Evolutionary conservation across 2,329 filamentous ascomycete genomes (phyloP).

Genomic region (Pseudogymnoascus sp.): DNA sequence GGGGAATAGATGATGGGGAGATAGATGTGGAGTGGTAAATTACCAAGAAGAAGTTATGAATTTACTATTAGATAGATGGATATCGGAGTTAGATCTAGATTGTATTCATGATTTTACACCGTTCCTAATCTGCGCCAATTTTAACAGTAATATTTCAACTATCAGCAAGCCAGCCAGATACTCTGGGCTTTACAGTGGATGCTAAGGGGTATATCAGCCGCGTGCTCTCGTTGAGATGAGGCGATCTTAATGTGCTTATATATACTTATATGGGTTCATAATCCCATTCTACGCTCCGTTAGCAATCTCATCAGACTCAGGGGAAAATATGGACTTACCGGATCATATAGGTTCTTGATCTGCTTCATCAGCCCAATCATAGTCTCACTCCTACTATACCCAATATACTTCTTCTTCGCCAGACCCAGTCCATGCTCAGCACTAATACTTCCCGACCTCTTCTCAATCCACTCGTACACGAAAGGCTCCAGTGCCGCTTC

Average conservation of each 20-base stretch:
- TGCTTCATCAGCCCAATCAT: constrained; percentile 91
- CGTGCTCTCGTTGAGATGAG: background rate
- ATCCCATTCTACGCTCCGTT: constrained; percentile 68
- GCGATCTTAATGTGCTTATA: constrained; percentile 38
- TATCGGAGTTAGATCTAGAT: background rate
- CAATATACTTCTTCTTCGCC: constrained; percentile 92
- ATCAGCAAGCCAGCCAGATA: background rate
- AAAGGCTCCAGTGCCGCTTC: constrained; percentile 87
- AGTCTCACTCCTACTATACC: constrained; percentile 81
- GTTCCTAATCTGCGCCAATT: background rate
- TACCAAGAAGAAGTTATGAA: background rate
- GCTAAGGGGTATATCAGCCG: background rate
- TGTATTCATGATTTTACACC: background rate
- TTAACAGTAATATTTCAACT: background rate
- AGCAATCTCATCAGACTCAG: constrained; percentile 12
- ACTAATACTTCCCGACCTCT: constrained; percentile 85
- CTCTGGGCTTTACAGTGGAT: background rate
- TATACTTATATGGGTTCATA: constrained; percentile 99
- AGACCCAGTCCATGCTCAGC: constrained; percentile 92
- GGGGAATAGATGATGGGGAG: background rate
- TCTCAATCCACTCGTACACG: constrained; percentile 93
- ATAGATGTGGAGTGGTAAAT: background rate
- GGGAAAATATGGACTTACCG: constrained; percentile 51
- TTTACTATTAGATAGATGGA: background rate
- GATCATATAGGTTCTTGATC: constrained; percentile 90